phyloP scores from a whole-genome alignment of 495 filamentous ascomycete species.

The Neurospora sp. region DNA sequence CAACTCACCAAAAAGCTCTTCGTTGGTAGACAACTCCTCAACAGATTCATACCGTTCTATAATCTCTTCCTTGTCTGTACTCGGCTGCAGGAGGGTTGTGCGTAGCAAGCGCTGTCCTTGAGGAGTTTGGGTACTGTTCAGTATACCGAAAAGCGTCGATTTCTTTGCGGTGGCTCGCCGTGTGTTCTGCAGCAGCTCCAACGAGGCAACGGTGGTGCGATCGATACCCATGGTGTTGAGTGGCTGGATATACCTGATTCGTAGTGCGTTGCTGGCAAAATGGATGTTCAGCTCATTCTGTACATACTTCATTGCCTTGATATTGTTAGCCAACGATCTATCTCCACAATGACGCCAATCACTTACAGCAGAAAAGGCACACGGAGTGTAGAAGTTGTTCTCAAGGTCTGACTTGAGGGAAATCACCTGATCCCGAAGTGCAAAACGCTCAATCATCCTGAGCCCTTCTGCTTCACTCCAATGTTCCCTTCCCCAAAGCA shows the following conservation, averaged over 20 bases:
- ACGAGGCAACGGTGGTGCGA: conserved; percentile 66
- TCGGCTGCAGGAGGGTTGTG: conserved; percentile 81
- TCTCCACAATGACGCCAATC: background rate
- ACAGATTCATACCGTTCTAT: conserved; percentile 70
- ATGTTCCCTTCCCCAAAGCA: conserved; percentile 65
- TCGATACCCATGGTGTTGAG: conserved; percentile 94
- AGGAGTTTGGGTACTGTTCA: conserved; percentile 77
- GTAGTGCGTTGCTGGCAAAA: conserved; percentile 68
- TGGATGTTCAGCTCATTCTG: conserved; percentile 49
- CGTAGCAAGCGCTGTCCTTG: conserved; percentile 78
- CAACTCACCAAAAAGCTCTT: conserved; percentile 77
- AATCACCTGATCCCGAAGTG: conserved; percentile 65
- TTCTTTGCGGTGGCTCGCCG: conserved; percentile 53
- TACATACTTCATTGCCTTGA: conserved; percentile 70
- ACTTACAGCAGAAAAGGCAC: conserved; percentile 78
- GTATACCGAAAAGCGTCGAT: conserved; percentile 66
- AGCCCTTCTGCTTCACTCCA: conserved; percentile 80
- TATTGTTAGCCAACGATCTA: conserved; percentile 1
- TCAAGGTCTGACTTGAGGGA: conserved; percentile 67
- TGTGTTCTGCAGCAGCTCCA: conserved; percentile 86
- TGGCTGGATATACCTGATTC: conserved; percentile 78
- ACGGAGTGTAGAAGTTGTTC: conserved; percentile 82
- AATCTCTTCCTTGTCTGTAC: conserved; percentile 52
- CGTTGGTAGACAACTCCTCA: conserved; percentile 70
- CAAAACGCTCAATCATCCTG: conserved; percentile 68